Evolutionary conservation across 2,329 filamentous ascomycete species (phyloP), one percentile per base, ranked within the genome.

Genomic region (Pleochaeta shiraiana): DNA sequence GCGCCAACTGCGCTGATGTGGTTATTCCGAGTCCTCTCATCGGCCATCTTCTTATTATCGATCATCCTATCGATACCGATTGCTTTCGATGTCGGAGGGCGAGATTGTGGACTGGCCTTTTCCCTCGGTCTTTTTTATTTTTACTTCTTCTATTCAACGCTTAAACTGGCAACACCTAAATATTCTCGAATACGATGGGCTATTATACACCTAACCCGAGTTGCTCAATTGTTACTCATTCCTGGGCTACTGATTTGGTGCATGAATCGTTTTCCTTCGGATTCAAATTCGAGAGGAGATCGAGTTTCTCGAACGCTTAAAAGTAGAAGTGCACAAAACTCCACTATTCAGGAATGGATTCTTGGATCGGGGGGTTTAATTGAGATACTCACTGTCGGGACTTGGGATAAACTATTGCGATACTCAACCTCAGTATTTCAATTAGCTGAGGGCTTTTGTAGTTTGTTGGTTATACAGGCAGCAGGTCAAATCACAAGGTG

Each of bases 361-460:
- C 92, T 95, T 77, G 92, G 91, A n/a, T 82, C 83, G 67, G 84
- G 88, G 66, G 91, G 91, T 1, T 73, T 97, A 65, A 73, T 95
- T 30, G 90, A 97, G 77, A 86, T 82, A 37, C 77, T 87, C 66
- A 86, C 88, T 26, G 82, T 97, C 67, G 90, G 90, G 33, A 83
- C 82, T 64, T 98, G 93, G 93, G 90, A 96, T 73, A 90, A 86
- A 73, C 77, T 89, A 62, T 76, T 98, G 75, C 82, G 86, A 72
- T 97, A 95, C 78, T 95, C 91, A 37, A 95, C 89, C 3, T 93
- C 93, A 0, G 81, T 95, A 63, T 98, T 97, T 77, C 93, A 98
- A 76, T 79, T 98, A 9, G 83, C 88, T 63, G 93, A 98, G 75
- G 93, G 93, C 6, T 98, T 98, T 76, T 97, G 93, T 78, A 97